phyloP scores from a whole-genome alignment of 257 asterid genomes.

The Plantago major region DNA sequence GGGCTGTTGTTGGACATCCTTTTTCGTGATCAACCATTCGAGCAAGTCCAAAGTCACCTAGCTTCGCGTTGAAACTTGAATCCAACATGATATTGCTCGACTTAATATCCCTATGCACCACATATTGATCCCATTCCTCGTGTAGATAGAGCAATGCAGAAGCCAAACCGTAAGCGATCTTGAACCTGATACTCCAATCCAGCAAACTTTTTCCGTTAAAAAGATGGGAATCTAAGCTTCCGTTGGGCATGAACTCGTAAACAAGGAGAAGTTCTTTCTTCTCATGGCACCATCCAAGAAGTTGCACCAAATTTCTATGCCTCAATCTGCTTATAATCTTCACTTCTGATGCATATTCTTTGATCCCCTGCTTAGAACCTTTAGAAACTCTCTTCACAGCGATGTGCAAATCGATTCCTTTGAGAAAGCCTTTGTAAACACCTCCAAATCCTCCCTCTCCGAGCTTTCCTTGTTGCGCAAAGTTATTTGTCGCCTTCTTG shows the following conservation, averaged over 20 bases:
- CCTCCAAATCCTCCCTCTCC: slow-evolving; percentile 39
- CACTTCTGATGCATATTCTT: slow-evolving; percentile 51
- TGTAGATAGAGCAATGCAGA: slow-evolving; percentile 36
- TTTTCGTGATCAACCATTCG: slow-evolving; percentile 41
- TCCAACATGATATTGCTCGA: slow-evolving; percentile 47
- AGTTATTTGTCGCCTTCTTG: slow-evolving; percentile 13
- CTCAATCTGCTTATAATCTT: slow-evolving; percentile 43
- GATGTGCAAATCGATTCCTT: neutral
- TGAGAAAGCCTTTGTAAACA: slow-evolving; percentile 13
- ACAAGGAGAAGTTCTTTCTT: slow-evolving; percentile 34
- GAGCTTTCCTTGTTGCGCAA: slow-evolving; percentile 20
- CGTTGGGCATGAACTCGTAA: slow-evolving; percentile 41
- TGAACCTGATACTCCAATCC: slow-evolving; percentile 28
- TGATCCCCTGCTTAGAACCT: slow-evolving; percentile 41
- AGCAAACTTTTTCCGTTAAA: neutral
- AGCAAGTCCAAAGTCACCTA: slow-evolving; percentile 53
- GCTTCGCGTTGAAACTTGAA: slow-evolving; percentile 33
- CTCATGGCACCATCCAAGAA: slow-evolving; percentile 57
- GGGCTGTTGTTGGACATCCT: slow-evolving; percentile 30
- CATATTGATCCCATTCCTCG: slow-evolving; percentile 42
- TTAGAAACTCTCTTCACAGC: slow-evolving; percentile 37
- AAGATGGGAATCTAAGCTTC: slow-evolving; percentile 38
- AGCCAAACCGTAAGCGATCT: slow-evolving; percentile 35
- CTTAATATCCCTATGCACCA: slow-evolving; percentile 41
- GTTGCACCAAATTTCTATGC: slow-evolving; percentile 46